phyloP scores from a whole-genome alignment of 1,284 basidiomycete species.

The Afroboletus lepidellus region DNA sequence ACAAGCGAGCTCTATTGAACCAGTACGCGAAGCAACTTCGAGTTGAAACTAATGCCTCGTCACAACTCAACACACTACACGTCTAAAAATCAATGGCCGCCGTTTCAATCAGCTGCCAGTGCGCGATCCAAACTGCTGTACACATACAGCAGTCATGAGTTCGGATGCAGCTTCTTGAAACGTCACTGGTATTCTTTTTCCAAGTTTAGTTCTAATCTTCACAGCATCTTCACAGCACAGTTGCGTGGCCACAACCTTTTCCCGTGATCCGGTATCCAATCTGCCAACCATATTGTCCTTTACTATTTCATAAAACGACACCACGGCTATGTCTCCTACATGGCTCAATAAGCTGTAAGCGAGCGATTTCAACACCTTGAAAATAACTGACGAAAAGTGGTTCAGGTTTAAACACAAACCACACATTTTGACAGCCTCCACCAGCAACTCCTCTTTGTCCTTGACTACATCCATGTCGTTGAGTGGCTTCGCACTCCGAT shows the following conservation, averaged over 20 bases:
- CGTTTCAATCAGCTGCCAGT: no score
- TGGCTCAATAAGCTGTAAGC: conserved; percentile 17
- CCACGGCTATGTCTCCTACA: background rate
- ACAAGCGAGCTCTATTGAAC: no score
- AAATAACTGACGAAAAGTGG: background rate
- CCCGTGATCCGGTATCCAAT: background rate
- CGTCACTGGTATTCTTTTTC: no score
- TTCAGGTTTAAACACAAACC: conserved; percentile 2
- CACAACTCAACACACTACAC: no score
- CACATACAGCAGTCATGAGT: no score
- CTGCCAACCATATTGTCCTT: background rate
- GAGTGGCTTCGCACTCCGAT: conserved; percentile 5
- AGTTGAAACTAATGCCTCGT: no score
- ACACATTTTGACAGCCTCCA: background rate
- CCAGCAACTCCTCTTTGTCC: conserved; percentile 1
- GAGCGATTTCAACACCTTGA: background rate
- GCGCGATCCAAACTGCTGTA: no score
- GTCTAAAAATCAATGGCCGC: no score
- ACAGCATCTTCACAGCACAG: background rate
- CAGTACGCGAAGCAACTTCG: no score
- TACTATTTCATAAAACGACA: background rate
- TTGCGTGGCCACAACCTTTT: background rate
- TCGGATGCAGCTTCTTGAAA: no score
- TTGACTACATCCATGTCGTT: conserved; percentile 4
- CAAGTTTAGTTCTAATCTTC: background rate